Conservation (phyloP, 768 basidiomycete species). For the Pseudohyphozyma bogoriensis region DNA sequence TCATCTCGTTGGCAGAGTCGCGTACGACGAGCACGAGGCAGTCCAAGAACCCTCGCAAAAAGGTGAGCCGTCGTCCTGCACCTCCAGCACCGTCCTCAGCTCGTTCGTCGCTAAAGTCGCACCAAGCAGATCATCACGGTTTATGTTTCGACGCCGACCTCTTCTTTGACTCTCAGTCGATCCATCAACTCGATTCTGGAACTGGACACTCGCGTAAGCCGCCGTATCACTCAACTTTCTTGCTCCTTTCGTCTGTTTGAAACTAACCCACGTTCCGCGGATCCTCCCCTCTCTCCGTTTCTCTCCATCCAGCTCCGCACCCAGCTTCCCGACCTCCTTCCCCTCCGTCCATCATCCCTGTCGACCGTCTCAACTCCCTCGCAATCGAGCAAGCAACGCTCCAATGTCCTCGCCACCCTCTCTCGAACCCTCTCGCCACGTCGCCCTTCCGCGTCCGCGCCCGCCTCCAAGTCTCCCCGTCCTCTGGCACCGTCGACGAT, state of each 20-base stretch:
- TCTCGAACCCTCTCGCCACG: constrained; percentile 25
- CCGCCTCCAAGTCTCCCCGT: constrained; percentile 41
- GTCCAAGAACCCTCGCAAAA: not conserved
- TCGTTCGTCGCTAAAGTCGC: not conserved
- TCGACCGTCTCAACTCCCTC: not conserved
- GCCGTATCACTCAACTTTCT: not conserved
- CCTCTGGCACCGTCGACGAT: not conserved
- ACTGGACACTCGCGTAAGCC: constrained; percentile 54
- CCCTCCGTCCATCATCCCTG: constrained; percentile 23
- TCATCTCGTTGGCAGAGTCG: not conserved
- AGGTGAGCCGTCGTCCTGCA: not conserved
- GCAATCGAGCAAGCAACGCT: constrained; percentile 14
- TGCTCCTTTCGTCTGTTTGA: not conserved
- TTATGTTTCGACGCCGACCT: constrained; percentile 58
- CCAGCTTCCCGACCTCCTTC: constrained; percentile 54
- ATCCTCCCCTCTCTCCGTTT: too few species aligned
- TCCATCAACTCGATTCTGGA: constrained; percentile 66
- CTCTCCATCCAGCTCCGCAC: constrained; percentile 44
- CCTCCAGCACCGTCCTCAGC: not conserved
- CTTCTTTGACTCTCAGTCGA: constrained; percentile 77
- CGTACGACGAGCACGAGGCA: not conserved
- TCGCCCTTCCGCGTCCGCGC: constrained; percentile 46
- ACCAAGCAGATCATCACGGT: constrained; percentile 30
- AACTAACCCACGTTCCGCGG: too few species aligned
- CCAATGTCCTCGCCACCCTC: constrained; percentile 23